These are phyloP conservation scores for Oropetium thomaeum DNA, from an alignment of 176 grass and related monocot genomes.

Conservation along the genomic window DNA sequence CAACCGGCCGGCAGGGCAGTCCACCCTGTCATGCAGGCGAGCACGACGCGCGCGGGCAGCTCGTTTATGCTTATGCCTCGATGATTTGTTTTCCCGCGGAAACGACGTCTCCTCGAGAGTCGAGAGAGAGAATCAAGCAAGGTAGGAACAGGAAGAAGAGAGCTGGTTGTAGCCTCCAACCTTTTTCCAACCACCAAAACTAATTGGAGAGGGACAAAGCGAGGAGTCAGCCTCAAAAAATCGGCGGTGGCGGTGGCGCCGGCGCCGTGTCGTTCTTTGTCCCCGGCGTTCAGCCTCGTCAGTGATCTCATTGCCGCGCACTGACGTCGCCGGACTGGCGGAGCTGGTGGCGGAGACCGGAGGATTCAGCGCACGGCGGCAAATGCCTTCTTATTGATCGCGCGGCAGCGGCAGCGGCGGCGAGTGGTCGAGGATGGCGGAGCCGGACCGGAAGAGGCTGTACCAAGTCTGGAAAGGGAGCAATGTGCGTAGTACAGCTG, in stretches of 20 bases:
- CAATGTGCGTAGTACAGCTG: conserved; percentile 52
- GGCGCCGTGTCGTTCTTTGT: background rate
- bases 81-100: conserved; percentile 35
- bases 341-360: background rate
- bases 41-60: conserved; percentile 21
- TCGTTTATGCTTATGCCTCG: conserved; percentile 3
- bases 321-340: background rate
- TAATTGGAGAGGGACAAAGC: background rate
- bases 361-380: background rate
- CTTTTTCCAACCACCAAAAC: conserved; percentile 4
- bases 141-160: conserved; percentile 2
- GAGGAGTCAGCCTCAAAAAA: too few relatives aligned
- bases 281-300: background rate
- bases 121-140: background rate
- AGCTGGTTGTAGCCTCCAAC: background rate
- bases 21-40: conserved; percentile 32
- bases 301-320: background rate
- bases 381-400: background rate
- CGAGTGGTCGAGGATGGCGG: conserved; percentile 9
- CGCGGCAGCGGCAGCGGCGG: background rate
- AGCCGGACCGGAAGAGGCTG: conserved; percentile 48
- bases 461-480: conserved; percentile 90
- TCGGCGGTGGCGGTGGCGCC: background rate
- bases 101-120: conserved; percentile 18
- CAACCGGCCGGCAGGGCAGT: background rate